Conservation (phyloP, 2,329 filamentous ascomycete genomes). For the Rhytidhysteron rufulum region DNA sequence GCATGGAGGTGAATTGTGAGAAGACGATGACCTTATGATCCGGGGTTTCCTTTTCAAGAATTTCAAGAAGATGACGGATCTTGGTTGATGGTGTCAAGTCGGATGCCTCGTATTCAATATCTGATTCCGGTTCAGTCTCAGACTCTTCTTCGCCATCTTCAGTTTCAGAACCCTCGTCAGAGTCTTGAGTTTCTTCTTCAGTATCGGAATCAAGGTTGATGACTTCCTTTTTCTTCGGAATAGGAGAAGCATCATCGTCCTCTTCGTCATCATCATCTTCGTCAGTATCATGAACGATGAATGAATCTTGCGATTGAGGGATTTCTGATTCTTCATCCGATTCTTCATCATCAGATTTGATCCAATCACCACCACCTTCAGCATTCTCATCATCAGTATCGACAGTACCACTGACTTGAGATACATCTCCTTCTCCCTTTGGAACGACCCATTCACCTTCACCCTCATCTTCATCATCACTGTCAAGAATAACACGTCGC, state of each 20-base stretch:
- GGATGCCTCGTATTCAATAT: conserved; percentile 38
- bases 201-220: conserved; percentile 52
- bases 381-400: conserved; percentile 83
- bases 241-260: conserved; percentile 29
- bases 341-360: conserved; percentile 68
- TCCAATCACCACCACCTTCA: conserved; percentile 78
- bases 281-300: conserved; percentile 25
- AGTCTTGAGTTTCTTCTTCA: conserved; percentile 30
- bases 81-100: conserved; percentile 74
- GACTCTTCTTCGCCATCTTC: conserved; percentile 36
- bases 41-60: conserved; percentile 72
- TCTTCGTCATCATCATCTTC: conserved; percentile 21
- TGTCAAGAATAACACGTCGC: conserved; percentile 54
- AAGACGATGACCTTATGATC: conserved; percentile 98
- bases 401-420: conserved; percentile 72
- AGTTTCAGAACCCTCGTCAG: conserved; percentile 39
- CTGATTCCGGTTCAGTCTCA: conserved; percentile 37
- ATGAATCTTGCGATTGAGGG: conserved; percentile 21
- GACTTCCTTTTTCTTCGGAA: conserved; percentile 41
- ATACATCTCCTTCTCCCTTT: conserved; percentile 57
- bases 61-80: conserved; percentile 77
- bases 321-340: conserved; percentile 46
- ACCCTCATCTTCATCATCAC: conserved; percentile 63
- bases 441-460: conserved; percentile 78
- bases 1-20: conserved; percentile 97